Conservation (phyloP, 164 flowering plant species). For the Sedum album region DNA sequence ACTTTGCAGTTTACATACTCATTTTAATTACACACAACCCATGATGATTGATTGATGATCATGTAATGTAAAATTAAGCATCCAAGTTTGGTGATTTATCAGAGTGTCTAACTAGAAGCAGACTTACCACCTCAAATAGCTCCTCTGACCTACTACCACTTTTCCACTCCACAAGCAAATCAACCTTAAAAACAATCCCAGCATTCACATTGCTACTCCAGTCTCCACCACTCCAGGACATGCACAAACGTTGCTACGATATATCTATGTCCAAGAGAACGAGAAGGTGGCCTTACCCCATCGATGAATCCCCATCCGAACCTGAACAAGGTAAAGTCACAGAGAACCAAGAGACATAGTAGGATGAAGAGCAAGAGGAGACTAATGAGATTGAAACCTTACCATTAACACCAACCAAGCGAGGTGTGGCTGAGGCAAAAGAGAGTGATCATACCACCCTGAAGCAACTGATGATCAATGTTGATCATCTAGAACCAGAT, state of each 20-base stretch:
- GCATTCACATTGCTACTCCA: background rate
- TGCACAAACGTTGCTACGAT: background rate
- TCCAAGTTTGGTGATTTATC: background rate
- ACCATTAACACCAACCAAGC: background rate
- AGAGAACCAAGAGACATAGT: background rate
- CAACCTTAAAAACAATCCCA: background rate
- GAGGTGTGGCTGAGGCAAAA: background rate
- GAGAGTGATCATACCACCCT: slow-evolving; percentile 7
- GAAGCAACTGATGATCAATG: slow-evolving; percentile 5
- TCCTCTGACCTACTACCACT: background rate
- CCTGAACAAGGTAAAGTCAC: background rate
- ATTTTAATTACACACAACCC: background rate
- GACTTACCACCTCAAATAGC: slow-evolving; percentile 1
- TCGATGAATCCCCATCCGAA: background rate
- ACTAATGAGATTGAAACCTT: background rate
- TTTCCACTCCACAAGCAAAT: background rate
- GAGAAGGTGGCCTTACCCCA: background rate
- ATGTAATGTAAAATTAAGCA: background rate
- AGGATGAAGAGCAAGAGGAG: background rate
- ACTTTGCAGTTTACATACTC: background rate
- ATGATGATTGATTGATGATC: background rate
- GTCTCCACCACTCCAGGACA: background rate
- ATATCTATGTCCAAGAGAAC: slow-evolving; percentile 6
- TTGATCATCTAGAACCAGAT: background rate
- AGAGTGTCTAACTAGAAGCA: background rate